Percentiles rank a stretch among this genome's conserved stretches.
phyloP scores from a whole-genome alignment of 306 rosid species.

The Amphicarpaea edgeworthii region DNA sequence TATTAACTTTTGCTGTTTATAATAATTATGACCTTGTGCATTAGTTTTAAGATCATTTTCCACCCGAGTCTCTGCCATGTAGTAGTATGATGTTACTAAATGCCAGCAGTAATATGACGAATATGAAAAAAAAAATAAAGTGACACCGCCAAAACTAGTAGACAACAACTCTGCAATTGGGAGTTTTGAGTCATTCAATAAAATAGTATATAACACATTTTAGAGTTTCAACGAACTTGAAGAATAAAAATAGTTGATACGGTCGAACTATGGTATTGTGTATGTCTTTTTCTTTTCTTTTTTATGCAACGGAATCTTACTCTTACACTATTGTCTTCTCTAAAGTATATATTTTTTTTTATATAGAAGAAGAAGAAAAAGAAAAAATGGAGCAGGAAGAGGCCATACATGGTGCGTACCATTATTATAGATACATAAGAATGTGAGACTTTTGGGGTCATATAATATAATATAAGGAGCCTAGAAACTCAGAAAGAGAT shows the following conservation, averaged over 20 bases:
- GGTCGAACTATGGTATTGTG: neutral
- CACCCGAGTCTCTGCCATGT: neutral
- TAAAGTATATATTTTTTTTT: neutral
- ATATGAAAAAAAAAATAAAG: neutral
- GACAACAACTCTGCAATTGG: slow-evolving; percentile 2
- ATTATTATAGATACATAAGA: neutral
- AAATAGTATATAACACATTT: neutral
- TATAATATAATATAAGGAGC: neutral
- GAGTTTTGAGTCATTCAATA: neutral
- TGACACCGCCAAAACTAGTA: neutral
- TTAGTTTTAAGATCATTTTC: neutral
- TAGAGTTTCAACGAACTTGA: neutral
- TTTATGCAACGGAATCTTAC: no score
- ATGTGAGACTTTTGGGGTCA: neutral
- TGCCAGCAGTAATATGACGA: neutral
- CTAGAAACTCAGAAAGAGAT: no score
- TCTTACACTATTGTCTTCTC: no score
- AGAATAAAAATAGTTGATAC: neutral
- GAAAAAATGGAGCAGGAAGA: neutral
- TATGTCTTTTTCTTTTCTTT: no score
- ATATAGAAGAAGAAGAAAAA: neutral
- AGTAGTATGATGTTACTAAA: neutral
- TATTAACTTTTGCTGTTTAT: neutral
- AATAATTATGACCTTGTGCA: neutral
- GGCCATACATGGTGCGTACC: neutral